Evolutionary conservation across 164 flowering plant species (phyloP).

Genomic region (Kingdonia uniflora): DNA sequence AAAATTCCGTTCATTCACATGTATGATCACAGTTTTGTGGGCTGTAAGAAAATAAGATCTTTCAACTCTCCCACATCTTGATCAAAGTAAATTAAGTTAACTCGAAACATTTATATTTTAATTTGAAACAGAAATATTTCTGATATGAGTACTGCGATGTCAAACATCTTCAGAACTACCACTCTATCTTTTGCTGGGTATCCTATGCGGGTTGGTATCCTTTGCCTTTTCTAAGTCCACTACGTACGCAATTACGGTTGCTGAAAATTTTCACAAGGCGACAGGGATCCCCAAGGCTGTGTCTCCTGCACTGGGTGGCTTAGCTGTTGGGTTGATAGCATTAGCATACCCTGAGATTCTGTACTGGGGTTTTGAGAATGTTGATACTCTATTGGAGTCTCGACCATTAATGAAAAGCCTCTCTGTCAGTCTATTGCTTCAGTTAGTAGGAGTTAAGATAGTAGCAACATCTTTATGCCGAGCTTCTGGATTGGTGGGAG

Average conservation of each 20-base stretch:
- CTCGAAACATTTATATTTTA: too few species aligned
- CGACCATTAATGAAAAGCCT: conserved; percentile 60
- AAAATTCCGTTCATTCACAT: too few species aligned
- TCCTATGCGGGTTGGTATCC: conserved; percentile 81
- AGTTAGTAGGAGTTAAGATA: conserved; percentile 72
- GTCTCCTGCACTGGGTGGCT: conserved; percentile 69
- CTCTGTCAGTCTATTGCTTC: conserved; percentile 58
- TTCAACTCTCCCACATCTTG: too few species aligned
- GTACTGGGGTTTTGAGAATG: conserved; percentile 94
- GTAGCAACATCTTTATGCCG: conserved; percentile 75
- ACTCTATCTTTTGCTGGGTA: conserved; percentile 81
- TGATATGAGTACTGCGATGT: conserved; percentile 9
- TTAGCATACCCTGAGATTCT: conserved; percentile 88
- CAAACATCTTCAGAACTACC: conserved; percentile 71
- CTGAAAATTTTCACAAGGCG: conserved; percentile 34
- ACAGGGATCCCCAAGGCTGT: conserved; percentile 47
- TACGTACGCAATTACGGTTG: conserved; percentile 33
- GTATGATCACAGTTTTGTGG: too few species aligned
- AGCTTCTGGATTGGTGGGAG: conserved; percentile 92
- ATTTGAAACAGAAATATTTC: too few species aligned
- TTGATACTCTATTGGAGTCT: conserved; percentile 77
- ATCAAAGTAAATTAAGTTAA: too few species aligned
- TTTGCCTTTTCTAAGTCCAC: conserved; percentile 61
- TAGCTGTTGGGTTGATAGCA: conserved; percentile 72
- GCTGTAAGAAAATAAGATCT: too few species aligned